phyloP scores from a whole-genome alignment of 371 early-diverging fungal species.

The Syncephalastrum monosporum region DNA sequence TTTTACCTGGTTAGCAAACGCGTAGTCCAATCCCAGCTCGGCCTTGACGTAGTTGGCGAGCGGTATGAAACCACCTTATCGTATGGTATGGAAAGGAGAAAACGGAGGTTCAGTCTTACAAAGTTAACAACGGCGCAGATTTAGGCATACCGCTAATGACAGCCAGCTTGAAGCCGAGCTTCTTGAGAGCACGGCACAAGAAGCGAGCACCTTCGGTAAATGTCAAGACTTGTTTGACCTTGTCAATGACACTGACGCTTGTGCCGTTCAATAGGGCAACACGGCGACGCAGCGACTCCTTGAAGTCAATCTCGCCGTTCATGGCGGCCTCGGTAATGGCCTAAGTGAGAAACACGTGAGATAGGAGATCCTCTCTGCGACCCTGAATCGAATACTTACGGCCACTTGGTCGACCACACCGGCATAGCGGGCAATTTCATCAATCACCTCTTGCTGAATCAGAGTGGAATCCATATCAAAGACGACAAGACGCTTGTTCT shows the following conservation, averaged over 20 bases:
- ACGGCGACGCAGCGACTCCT: slow-evolving; percentile 84
- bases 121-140: not conserved
- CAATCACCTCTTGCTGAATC: slow-evolving; percentile 98
- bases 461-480: slow-evolving; percentile 99
- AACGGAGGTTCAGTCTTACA: not conserved
- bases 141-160: slow-evolving; percentile 79
- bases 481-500: slow-evolving; percentile 90
- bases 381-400: slow-evolving; percentile 43
- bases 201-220: slow-evolving; percentile 93
- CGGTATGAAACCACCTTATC: slow-evolving; percentile 89
- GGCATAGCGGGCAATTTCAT: slow-evolving; percentile 91
- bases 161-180: slow-evolving; percentile 90
- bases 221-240: slow-evolving; percentile 69
- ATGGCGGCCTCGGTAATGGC: slow-evolving; percentile 94
- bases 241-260: slow-evolving; percentile 76
- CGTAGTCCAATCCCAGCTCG: slow-evolving; percentile 91
- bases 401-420: slow-evolving; percentile 92
- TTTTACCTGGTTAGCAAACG: slow-evolving; percentile 90
- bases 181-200: slow-evolving; percentile 85
- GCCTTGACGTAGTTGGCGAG: slow-evolving; percentile 87
- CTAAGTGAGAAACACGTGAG: slow-evolving; percentile 29
- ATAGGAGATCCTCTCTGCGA: not conserved
- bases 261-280: slow-evolving; percentile 89
- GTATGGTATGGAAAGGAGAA: not conserved
- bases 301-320: slow-evolving; percentile 96